phyloP scores from a whole-genome alignment of 441 rosid genomes.

The Erodium chrysanthum region DNA sequence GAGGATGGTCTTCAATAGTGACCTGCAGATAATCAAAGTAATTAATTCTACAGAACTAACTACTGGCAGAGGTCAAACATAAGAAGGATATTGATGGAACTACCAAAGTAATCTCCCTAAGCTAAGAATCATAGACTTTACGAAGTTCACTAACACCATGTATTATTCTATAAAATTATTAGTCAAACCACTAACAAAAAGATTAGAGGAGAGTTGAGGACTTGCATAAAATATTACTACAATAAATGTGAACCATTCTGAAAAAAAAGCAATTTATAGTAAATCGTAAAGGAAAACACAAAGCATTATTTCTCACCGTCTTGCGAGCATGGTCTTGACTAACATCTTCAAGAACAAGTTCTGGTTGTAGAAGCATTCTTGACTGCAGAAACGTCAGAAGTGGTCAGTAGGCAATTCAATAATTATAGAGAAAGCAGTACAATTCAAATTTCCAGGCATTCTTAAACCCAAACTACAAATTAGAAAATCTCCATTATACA shows the following conservation, averaged over 20 bases:
- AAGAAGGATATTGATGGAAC: neutral
- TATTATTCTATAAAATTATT: neutral
- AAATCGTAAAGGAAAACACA: neutral
- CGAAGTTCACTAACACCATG: neutral
- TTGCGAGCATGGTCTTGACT: slow-evolving; percentile 92
- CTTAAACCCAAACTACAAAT: neutral
- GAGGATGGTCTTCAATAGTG: slow-evolving; percentile 94
- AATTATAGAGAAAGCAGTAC: neutral
- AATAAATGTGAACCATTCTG: neutral
- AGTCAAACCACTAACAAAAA: neutral
- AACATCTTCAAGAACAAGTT: slow-evolving; percentile 80
- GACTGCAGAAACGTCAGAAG: slow-evolving; percentile 39
- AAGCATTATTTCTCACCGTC: slow-evolving; percentile 36
- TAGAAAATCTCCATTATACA: neutral
- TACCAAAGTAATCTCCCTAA: neutral
- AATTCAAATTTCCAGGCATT: neutral
- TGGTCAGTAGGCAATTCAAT: slow-evolving; percentile 5
- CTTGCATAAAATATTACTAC: neutral
- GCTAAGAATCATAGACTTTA: neutral
- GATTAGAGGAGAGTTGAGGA: neutral
- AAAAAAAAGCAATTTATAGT: neutral
- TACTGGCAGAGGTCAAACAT: neutral
- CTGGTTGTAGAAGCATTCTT: slow-evolving; percentile 77
- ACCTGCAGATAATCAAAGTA: slow-evolving; percentile 40
- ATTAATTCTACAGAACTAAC: neutral